Evolutionary conservation across 306 rosid genomes (phyloP).

Genomic region (Fragaria iinumae): DNA sequence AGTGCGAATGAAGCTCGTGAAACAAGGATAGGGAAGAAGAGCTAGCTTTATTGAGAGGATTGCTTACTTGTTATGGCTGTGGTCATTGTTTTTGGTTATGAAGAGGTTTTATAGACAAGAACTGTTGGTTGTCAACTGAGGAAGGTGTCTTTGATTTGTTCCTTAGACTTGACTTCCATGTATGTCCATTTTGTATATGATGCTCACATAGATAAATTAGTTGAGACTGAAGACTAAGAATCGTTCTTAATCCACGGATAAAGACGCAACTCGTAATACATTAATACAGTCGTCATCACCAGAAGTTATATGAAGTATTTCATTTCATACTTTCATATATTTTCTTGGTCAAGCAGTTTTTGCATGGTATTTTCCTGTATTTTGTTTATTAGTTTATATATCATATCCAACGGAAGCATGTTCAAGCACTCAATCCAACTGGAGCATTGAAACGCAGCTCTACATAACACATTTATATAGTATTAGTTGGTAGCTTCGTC

Average conservation of each 20-base stretch:
- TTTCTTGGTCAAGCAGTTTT: slow-evolving; percentile 5
- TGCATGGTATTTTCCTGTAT: neutral
- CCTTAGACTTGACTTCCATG: slow-evolving; percentile 19
- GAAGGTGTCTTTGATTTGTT: slow-evolving; percentile 12
- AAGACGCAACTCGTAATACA: neutral
- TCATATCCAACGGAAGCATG: neutral
- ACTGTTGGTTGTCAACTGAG: slow-evolving; percentile 10
- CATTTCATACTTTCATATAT: too few species aligned
- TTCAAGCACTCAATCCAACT: slow-evolving; percentile 3
- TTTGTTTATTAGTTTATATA: neutral
- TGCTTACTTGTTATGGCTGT: neutral
- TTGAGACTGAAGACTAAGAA: neutral
- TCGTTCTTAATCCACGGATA: slow-evolving; percentile 1
- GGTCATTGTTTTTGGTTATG: neutral
- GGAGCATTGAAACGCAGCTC: slow-evolving; percentile 3
- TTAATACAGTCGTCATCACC: neutral
- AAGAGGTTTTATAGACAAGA: slow-evolving; percentile 20
- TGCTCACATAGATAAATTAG: neutral
- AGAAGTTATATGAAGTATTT: neutral
- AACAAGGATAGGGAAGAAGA: neutral
- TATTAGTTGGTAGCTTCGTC: neutral
- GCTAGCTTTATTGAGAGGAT: neutral
- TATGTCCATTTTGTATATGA: neutral
- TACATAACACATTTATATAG: neutral
- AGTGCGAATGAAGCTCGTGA: neutral